Conservation (phyloP, 2,329 filamentous ascomycete species). For the Fusarium sp. region DNA sequence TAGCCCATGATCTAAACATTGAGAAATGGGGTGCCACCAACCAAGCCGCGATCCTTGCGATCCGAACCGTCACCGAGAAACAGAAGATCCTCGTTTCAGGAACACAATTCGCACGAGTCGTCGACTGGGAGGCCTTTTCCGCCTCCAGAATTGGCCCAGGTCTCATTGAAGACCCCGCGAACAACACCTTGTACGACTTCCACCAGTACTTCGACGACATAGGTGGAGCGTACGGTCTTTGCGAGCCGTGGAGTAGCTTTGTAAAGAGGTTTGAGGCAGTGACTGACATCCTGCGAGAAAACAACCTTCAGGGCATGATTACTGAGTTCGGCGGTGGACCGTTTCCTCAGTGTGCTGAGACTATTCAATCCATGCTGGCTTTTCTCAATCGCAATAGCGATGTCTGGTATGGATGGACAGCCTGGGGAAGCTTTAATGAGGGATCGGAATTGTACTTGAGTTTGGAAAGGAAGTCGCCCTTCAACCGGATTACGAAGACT, state of each 20-base stretch:
- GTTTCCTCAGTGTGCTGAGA: neutral
- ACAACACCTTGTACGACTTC: constrained; percentile 1
- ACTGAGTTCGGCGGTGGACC: neutral
- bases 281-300: neutral
- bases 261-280: neutral
- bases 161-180: neutral
- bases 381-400: neutral
- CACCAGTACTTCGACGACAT: neutral
- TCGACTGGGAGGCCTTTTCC: neutral
- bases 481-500: neutral
- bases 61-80: neutral
- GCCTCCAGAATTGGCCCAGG: neutral
- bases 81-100: neutral
- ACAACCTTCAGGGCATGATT: neutral
- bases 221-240: neutral
- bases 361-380: neutral
- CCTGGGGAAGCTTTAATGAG: neutral
- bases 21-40: neutral
- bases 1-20: neutral
- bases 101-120: neutral
- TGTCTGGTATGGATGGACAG: constrained; percentile 3
- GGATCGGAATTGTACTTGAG: neutral
- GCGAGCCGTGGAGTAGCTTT: neutral
- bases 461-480: neutral
- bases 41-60: neutral